A percentile compares a stretch with the other conserved stretches of the same genome.
Evolutionary conservation across 2,329 filamentous ascomycete genomes (phyloP).

Genomic region (Talaromyces albobiverticillius): DNA sequence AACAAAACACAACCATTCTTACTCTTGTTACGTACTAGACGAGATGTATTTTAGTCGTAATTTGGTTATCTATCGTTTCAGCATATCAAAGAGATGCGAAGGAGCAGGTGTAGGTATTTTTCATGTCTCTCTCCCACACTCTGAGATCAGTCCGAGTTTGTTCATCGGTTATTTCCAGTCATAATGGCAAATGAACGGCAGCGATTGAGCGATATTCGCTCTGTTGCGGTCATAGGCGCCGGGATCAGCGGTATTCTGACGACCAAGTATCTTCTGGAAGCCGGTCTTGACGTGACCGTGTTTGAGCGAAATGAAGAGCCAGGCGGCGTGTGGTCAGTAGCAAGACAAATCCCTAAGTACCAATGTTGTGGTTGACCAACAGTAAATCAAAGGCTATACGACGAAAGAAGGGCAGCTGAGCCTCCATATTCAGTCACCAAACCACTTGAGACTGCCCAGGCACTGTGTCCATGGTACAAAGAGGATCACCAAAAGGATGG

Average conservation of each 20-base stretch:
- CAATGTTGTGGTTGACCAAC: not conserved
- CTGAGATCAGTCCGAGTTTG: no score
- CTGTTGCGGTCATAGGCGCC: conserved; percentile 51
- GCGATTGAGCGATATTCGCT: conserved; percentile 4
- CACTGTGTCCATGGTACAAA: conserved; percentile 28
- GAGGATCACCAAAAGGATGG: conserved; percentile 20
- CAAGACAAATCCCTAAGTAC: not conserved
- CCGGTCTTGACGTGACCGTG: conserved; percentile 50
- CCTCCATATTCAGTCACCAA: conserved; percentile 43
- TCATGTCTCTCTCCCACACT: no score
- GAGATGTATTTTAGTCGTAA: no score
- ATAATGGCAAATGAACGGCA: not conserved
- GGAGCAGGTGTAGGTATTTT: no score
- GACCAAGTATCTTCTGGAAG: conserved; percentile 44
- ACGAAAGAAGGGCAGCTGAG: conserved; percentile 49
- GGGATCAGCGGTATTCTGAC: conserved; percentile 50
- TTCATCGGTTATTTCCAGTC: no score
- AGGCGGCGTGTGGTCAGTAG: conserved; percentile 55
- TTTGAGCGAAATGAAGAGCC: conserved; percentile 52
- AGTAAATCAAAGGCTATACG: conserved; percentile 43
- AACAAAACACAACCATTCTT: no score
- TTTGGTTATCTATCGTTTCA: no score
- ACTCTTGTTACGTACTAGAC: no score
- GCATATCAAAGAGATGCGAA: no score
- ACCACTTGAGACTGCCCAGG: conserved; percentile 22